A percentile compares a stretch with the other conserved stretches of the same genome.
These are phyloP conservation scores for Zizania latifolia DNA, from an alignment of 176 grass and related monocot species.

Conservation along the genomic window DNA sequence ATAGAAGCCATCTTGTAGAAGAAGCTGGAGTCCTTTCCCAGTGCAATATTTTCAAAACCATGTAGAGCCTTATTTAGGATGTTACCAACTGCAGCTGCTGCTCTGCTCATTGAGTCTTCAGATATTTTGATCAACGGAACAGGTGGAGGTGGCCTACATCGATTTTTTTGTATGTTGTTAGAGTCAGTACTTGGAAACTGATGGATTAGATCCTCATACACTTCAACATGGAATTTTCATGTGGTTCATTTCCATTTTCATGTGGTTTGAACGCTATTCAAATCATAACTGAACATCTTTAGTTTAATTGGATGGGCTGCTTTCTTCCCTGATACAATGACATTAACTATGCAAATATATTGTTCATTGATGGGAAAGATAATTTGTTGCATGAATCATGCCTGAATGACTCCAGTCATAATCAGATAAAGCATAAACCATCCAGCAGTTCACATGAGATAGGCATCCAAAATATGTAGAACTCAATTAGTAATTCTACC, in stretches of 20 bases:
- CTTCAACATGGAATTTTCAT: neutral
- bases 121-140: constrained; percentile 51
- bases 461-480: no score
- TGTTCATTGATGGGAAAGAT: neutral
- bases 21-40: constrained; percentile 46
- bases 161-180: neutral
- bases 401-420: no score
- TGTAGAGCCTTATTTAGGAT: constrained; percentile 36
- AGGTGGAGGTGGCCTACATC: constrained; percentile 39
- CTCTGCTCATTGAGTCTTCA: constrained; percentile 24
- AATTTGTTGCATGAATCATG: neutral
- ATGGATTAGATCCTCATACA: neutral
- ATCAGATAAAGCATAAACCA: no score
- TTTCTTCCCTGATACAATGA: neutral
- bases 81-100: constrained; percentile 11
- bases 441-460: no score
- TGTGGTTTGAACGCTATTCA: no score
- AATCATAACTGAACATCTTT: neutral
- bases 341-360: neutral
- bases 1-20: constrained; percentile 46
- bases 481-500: no score
- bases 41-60: constrained; percentile 42
- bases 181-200: neutral
- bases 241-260: neutral
- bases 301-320: neutral